Conservation (phyloP, 1,284 basidiomycete species). For the Ustilago bromivora region DNA sequence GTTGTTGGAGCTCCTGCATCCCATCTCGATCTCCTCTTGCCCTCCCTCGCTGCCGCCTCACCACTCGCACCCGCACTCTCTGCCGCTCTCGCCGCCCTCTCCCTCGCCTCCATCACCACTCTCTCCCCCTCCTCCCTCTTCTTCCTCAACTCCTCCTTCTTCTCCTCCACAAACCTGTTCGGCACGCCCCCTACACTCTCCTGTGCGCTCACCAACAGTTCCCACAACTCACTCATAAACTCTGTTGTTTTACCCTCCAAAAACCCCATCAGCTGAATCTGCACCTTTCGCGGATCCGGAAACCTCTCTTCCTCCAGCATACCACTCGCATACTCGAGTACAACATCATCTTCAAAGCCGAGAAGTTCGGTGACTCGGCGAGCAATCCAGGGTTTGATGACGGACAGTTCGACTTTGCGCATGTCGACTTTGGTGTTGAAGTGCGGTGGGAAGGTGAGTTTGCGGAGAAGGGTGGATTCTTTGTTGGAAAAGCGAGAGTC, state of each 20-base stretch:
- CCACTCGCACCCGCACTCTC: conserved; percentile 1
- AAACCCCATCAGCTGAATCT: conserved; percentile 92
- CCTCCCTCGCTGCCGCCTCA: conserved; percentile 71
- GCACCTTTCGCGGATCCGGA: conserved; percentile 93
- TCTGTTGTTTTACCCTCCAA: conserved; percentile 79
- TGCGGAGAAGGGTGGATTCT: conserved; percentile 85
- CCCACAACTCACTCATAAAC: conserved; percentile 92
- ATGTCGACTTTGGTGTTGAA: conserved; percentile 81
- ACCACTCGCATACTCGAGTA: conserved; percentile 94
- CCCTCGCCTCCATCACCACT: conserved; percentile 76
- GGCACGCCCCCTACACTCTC: conserved; percentile 89
- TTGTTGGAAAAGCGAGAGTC: conserved; percentile 88
- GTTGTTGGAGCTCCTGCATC: conserved; percentile 20
- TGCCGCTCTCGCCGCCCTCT: conserved; percentile 50
- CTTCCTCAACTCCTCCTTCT: conserved; percentile 92
- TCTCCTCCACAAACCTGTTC: conserved; percentile 91
- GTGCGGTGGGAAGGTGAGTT: conserved; percentile 88
- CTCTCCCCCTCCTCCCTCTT: conserved; percentile 77
- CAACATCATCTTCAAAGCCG: conserved; percentile 95
- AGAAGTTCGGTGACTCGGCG: conserved; percentile 89
- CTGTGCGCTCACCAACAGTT: conserved; percentile 88
- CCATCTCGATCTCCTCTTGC: conserved; percentile 58
- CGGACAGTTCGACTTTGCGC: conserved; percentile 88
- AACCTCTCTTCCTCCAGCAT: conserved; percentile 88
- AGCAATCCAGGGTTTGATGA: conserved; percentile 85